phyloP scores from a whole-genome alignment of 768 basidiomycete genomes.

The Pluteus cervinus region DNA sequence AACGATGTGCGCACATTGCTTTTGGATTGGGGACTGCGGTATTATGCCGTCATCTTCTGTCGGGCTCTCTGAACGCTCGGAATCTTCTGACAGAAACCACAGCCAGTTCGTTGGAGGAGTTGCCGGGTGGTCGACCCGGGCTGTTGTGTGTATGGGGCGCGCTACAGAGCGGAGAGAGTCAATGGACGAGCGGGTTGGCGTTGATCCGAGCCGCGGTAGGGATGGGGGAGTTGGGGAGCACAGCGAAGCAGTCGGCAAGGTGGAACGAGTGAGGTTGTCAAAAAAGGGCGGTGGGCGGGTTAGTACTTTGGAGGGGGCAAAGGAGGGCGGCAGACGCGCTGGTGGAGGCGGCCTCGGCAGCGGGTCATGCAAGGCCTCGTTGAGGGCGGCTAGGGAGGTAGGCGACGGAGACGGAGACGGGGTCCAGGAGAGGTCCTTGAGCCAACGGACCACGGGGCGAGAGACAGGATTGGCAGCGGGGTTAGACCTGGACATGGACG shows the following conservation, averaged over 20 bases:
- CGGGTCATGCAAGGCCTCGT: conserved; percentile 43
- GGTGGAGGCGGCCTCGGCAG: conserved; percentile 15
- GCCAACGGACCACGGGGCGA: conserved; percentile 40
- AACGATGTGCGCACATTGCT: too few relatives aligned
- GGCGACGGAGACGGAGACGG: conserved; percentile 18
- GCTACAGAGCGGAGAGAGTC: conserved; percentile 54
- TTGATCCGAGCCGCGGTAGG: conserved; percentile 32
- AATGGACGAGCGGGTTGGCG: conserved; percentile 43
- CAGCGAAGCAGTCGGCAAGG: conserved; percentile 58
- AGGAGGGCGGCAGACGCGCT: conserved; percentile 38
- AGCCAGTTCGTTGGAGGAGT: too few relatives aligned
- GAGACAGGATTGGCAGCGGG: conserved; percentile 11
- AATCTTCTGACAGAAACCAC: too few relatives aligned
- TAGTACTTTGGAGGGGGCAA: conserved; percentile 21
- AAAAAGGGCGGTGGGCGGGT: conserved; percentile 45
- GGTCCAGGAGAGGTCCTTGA: conserved; percentile 23
- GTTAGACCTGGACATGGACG: too few relatives aligned
- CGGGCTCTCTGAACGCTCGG: too few relatives aligned
- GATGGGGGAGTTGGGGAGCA: conserved; percentile 31
- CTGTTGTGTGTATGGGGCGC: too few relatives aligned
- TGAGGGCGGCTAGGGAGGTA: conserved; percentile 31
- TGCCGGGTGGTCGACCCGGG: too few relatives aligned
- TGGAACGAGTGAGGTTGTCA: conserved; percentile 49
- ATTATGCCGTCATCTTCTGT: too few relatives aligned
- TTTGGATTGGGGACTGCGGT: too few relatives aligned